phyloP scores from a whole-genome alignment of 257 asterid species.

The Paulownia fortunei region DNA sequence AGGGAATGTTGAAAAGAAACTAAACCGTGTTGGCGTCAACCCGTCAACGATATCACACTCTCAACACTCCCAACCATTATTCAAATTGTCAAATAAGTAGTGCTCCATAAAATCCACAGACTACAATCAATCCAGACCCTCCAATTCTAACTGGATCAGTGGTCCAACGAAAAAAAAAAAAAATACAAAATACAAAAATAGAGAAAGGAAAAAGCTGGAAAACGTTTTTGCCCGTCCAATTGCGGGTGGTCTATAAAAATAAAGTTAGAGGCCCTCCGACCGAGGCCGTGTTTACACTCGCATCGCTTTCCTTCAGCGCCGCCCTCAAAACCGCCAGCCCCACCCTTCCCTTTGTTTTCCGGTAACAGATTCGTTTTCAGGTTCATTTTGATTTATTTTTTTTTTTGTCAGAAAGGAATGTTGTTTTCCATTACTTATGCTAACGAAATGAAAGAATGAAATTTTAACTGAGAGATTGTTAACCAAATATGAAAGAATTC shows the following conservation, averaged over 20 bases:
- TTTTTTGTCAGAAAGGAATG: background rate
- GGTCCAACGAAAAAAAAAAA: no score
- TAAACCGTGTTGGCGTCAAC: no score
- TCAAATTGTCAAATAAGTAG: no score
- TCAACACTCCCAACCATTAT: no score
- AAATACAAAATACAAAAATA: background rate
- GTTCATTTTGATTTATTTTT: background rate
- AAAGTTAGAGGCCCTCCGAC: slow-evolving; percentile 16
- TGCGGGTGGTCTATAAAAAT: background rate
- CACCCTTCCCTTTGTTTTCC: background rate
- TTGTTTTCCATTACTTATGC: background rate
- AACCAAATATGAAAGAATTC: background rate
- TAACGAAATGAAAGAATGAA: background rate
- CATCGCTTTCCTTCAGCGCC: slow-evolving; percentile 5
- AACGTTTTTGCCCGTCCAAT: slow-evolving; percentile 6
- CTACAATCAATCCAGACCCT: no score
- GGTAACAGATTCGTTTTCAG: background rate
- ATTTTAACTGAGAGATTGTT: slow-evolving; percentile 3
- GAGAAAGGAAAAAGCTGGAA: background rate
- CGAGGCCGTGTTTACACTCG: background rate
- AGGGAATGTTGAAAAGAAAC: no score
- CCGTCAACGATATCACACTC: no score
- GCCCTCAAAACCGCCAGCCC: slow-evolving; percentile 19
- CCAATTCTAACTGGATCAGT: no score
- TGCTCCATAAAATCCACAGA: no score